Percentiles rank a stretch among this genome's conserved stretches.
phyloP scores from a whole-genome alignment of 805 yeast species.

The Candida methanosorbosa region DNA sequence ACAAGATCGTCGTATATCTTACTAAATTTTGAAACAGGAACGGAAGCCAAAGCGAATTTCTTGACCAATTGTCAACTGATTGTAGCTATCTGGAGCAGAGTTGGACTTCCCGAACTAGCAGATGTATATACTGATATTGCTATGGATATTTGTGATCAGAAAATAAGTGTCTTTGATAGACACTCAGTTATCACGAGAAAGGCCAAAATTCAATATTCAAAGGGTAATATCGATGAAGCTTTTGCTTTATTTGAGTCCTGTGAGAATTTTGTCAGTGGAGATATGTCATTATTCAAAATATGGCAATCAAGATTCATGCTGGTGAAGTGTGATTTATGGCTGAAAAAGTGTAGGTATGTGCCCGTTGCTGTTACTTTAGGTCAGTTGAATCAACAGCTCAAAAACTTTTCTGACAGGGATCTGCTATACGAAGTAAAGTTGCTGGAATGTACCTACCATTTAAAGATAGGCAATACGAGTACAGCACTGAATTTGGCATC shows the following conservation, averaged over 20 bases:
- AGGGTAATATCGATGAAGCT: conserved; percentile 33
- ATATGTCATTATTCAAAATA: conserved; percentile 31
- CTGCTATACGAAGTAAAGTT: conserved; percentile 18
- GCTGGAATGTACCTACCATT: conserved; percentile 15
- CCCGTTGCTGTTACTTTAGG: conserved; percentile 28
- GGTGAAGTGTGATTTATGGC: conserved; percentile 26
- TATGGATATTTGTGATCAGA: conserved; percentile 26
- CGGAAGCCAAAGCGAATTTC: conserved; percentile 25
- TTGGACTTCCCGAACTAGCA: conserved; percentile 40
- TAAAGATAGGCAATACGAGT: conserved; percentile 13
- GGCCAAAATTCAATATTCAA: conserved; percentile 26
- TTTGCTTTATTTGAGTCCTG: conserved; percentile 26
- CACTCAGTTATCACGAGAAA: conserved; percentile 30
- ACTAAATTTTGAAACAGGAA: conserved; percentile 34
- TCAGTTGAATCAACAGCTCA: conserved; percentile 19
- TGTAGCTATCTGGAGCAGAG: conserved; percentile 41
- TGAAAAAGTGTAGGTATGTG: conserved; percentile 29
- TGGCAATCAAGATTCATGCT: conserved; percentile 32
- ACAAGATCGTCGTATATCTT: conserved; percentile 49
- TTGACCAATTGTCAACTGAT: conserved; percentile 37
- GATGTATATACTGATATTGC: conserved; percentile 41
- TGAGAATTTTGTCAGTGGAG: conserved; percentile 16
- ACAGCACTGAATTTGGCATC: conserved; percentile 14
- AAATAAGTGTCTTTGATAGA: conserved; percentile 30
- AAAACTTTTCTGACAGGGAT: conserved; percentile 24